Evolutionary conservation across 768 basidiomycete species (phyloP).

Genomic region (Rhodotorula sphaerocarpa): DNA sequence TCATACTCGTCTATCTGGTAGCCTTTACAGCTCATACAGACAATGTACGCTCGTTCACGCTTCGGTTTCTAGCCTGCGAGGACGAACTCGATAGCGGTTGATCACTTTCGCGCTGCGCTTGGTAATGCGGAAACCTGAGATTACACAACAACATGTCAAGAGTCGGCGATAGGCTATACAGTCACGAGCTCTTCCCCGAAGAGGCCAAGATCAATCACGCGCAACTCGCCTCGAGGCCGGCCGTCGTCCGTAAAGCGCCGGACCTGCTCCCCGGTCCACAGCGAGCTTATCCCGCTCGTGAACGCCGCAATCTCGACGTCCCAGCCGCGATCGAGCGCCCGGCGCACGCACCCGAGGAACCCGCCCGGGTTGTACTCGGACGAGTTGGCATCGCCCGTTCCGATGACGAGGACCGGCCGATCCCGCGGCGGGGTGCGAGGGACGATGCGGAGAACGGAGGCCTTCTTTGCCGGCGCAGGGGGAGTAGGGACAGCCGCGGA

Average conservation of each 20-base stretch:
- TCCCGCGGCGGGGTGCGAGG: slow-evolving; percentile 53
- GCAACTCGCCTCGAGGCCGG: slow-evolving; percentile 14
- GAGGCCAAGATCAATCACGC: slow-evolving; percentile 20
- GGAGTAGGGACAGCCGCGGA: background rate
- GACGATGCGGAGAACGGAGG: background rate
- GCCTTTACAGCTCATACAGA: too few relatives aligned
- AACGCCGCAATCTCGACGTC: slow-evolving; percentile 89
- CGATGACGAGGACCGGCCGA: slow-evolving; percentile 66
- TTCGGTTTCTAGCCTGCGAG: too few relatives aligned
- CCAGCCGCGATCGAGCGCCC: slow-evolving; percentile 84
- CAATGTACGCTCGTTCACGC: too few relatives aligned
- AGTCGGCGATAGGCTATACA: too few relatives aligned
- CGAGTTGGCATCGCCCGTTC: slow-evolving; percentile 86
- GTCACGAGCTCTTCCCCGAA: slow-evolving; percentile 31
- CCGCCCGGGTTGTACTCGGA: slow-evolving; percentile 90
- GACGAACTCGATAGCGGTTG: too few relatives aligned
- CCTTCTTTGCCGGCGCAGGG: background rate
- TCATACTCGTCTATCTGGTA: too few relatives aligned
- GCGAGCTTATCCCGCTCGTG: slow-evolving; percentile 50
- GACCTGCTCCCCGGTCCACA: slow-evolving; percentile 19
- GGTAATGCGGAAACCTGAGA: too few relatives aligned
- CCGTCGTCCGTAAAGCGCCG: slow-evolving; percentile 7
- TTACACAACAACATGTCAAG: too few relatives aligned
- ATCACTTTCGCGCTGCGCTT: too few relatives aligned
- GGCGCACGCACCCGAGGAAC: slow-evolving; percentile 76